Base-by-base conservation (phyloP, 2,329 filamentous ascomycete species). In the Trichophyton simii region DNA sequence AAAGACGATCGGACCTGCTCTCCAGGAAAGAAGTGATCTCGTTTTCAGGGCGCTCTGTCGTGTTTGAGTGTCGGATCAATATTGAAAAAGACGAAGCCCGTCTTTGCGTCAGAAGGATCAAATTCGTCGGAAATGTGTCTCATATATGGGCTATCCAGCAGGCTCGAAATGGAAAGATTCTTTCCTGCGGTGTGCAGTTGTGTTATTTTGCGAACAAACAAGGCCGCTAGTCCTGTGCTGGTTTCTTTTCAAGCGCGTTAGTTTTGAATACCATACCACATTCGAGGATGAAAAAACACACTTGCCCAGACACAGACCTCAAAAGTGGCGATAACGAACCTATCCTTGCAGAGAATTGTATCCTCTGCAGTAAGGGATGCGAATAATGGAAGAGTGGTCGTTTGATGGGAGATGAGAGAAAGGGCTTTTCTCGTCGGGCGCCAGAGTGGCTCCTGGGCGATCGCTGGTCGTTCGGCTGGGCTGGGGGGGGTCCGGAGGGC, bases 1-100 rank as follows among this genome's bases (percentile, higher is more conserved):
- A 69, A 67, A 67, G 66, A 67, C 67, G 65, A 70, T 60, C 60
- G 60, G 60, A 50, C 63, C 62, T 60, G 57, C 60, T 58, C 61
- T 34, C 52, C 52, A 31, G 31, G 52, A n/a, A 52, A n/a, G 22
- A 28, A 52, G 11, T 55, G 22, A 25, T 15, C 13, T 38, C 34
- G 52, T 36, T 55, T 36, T 36, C 52, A 55, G 18, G 28, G 25
- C 28, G 52, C 52, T 34, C 13, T 55, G 20, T 55, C 52, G 28
- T 22, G 28, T 36, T 20, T 28, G 52, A 25, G 52, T 13, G 28
- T 7, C 11, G n/a, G 20, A 6, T 31, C 28, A 34, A 31, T 22
- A 34, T n/a, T n/a, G 28, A 31, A 55, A 13, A 55, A 36, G 31
- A 52, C 46, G 46, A 22, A 52, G 11, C 25, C 46, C 20, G 46